Base-by-base conservation (phyloP, 345 rosid species). In the Lepidium didymum region DNA sequence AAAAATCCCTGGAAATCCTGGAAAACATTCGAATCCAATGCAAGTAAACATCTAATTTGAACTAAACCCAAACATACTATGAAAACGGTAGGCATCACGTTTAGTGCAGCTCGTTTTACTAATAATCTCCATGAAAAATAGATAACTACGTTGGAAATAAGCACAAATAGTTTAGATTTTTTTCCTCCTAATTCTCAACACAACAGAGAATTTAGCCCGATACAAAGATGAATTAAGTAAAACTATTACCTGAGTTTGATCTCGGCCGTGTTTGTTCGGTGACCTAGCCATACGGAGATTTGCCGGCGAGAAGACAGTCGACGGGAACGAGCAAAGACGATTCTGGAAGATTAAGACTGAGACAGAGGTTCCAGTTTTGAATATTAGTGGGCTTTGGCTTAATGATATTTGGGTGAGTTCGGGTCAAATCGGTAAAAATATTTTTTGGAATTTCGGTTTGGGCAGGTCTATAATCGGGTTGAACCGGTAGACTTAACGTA, bases 1-100 rank as follows among this genome's bases (percentile, higher is more conserved):
- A 93, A 79, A 80, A 90, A 83, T 49, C 97, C 92, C 91, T 81
- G 82, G 87, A 90, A 86, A 80, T 86, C 92, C 96, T 87, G 87
- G 62, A 8, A 16, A 59, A 56, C 69, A 63, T 5, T 46, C 58
- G 56, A 72, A 54, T 4, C 44, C 70, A 64, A 64, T 55, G 5
- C 21, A 47, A 72, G 69, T 63, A 52, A 72, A 72, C 29, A 64
- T 10, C 21, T 23, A 55, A 15, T 11, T 8, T 38, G 13, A 5
- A 34, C 52, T 47, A 13, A 56, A 47, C 45, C 60, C 31, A 68
- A 3, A 33, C 1, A 56, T 12, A 9, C 10, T 29, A 44, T 15
- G 11, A 62, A 0, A 18, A 8, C 10, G 0, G 2, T 3, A 9
- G 51, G 7, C 4, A 46, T 18, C 13, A 31, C 2, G 41, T 11